Conservation (phyloP, 495 filamentous ascomycete species). For the Aspergillus funiculosus region DNA sequence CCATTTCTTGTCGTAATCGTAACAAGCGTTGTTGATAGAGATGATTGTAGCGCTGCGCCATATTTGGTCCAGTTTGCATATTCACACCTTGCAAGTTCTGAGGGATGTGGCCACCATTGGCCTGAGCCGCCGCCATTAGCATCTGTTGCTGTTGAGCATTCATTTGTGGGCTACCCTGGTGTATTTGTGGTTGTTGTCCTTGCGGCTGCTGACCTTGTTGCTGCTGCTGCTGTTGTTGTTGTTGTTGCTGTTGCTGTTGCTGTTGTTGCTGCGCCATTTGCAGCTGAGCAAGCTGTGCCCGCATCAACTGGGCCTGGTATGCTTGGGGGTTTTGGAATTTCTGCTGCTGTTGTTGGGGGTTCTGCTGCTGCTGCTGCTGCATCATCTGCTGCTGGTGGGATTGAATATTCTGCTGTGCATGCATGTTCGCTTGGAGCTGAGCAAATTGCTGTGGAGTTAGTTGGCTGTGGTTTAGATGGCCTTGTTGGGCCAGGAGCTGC, state of each 20-base stretch:
- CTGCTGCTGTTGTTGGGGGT: conserved; percentile 34
- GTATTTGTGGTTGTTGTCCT: conserved; percentile 32
- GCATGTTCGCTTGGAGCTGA: conserved; percentile 40
- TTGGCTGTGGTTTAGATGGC: conserved; percentile 38
- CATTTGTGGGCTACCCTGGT: conserved; percentile 32
- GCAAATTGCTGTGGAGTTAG: conserved; percentile 44
- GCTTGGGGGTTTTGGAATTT: conserved; percentile 40
- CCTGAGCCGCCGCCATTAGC: conserved; percentile 39
- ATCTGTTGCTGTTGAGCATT: conserved; percentile 39
- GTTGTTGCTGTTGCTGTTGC: conserved; percentile 28
- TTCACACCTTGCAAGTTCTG: conserved; percentile 30
- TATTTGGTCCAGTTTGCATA: conserved; percentile 24
- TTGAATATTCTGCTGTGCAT: conserved; percentile 52
- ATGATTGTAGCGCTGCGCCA: conserved; percentile 33
- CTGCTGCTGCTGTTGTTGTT: conserved; percentile 22
- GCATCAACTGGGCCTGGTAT: conserved; percentile 42
- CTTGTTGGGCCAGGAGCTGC: conserved; percentile 43
- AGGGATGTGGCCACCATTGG: conserved; percentile 36
- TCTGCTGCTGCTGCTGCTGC: conserved; percentile 40
- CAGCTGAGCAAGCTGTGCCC: conserved; percentile 37
- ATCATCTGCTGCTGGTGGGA: conserved; percentile 41
- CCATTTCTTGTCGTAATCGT: conserved; percentile 37
- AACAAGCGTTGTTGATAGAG: conserved; percentile 38
- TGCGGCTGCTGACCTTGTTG: conserved; percentile 19
- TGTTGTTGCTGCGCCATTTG: conserved; percentile 40